Evolutionary conservation across 805 yeast genomes (phyloP).

Genomic region (Ogataea thermomethanolica): DNA sequence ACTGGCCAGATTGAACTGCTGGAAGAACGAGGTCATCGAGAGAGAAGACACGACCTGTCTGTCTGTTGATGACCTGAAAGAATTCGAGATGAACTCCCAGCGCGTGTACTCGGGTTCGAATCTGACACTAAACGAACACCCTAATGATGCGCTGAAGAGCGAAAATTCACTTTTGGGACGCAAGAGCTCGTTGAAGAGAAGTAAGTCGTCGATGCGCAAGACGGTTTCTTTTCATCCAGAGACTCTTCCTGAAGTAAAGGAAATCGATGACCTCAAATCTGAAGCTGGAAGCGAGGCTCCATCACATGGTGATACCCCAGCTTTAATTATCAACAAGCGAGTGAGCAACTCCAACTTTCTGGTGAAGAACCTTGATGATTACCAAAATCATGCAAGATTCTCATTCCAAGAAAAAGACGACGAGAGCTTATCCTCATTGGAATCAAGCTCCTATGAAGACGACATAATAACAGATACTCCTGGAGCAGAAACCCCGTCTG

Average conservation of each 20-base stretch:
- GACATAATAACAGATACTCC: not conserved
- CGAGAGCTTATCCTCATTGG: conserved; percentile 9
- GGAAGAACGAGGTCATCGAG: conserved; percentile 78
- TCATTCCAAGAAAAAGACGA: conserved; percentile 13
- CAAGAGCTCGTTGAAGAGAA: conserved; percentile 26
- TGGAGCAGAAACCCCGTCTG: conserved; percentile 3
- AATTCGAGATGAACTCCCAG: conserved; percentile 24
- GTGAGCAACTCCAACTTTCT: conserved; percentile 30
- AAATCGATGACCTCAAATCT: conserved; percentile 35
- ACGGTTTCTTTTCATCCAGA: conserved; percentile 32
- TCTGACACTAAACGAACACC: conserved; percentile 7
- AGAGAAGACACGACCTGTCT: conserved; percentile 25
- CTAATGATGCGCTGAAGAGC: conserved; percentile 16
- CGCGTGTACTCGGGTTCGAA: conserved; percentile 16
- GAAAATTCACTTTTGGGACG: conserved; percentile 24
- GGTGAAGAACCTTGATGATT: conserved; percentile 33
- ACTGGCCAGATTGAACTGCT: conserved; percentile 85
- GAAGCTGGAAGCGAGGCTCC: conserved; percentile 43
- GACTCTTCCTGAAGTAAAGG: conserved; percentile 14
- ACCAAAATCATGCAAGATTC: conserved; percentile 19
- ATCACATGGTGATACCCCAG: conserved; percentile 25
- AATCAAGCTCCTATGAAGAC: conserved; percentile 5
- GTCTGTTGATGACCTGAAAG: conserved; percentile 26
- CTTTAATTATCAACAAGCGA: conserved; percentile 25
- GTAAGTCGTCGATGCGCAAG: conserved; percentile 24